Conservation (phyloP, 495 filamentous ascomycete genomes). For the Penicillium steckii region DNA sequence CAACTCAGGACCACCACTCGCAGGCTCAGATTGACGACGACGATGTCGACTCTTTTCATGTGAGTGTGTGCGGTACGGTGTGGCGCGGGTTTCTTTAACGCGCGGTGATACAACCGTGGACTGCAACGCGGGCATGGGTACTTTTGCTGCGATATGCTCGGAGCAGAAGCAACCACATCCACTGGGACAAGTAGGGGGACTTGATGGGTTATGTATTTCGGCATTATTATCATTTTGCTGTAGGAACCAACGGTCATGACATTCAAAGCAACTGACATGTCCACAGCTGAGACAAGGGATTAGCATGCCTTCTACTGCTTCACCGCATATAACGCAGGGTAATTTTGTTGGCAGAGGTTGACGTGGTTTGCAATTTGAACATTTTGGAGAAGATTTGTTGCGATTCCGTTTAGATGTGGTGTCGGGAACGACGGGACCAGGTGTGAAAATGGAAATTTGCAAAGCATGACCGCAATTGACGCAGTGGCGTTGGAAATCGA, state of each 20-base stretch:
- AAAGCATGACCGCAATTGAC: slow-evolving; percentile 41
- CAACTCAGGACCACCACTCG: slow-evolving; percentile 6
- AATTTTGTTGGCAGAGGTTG: slow-evolving; percentile 39
- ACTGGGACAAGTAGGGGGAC: slow-evolving; percentile 36
- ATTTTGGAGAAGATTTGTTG: slow-evolving; percentile 20
- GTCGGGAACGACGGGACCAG: slow-evolving; percentile 16
- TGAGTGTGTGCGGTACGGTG: background rate
- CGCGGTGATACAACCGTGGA: slow-evolving; percentile 8
- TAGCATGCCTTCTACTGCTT: slow-evolving; percentile 47
- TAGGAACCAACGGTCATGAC: slow-evolving; percentile 43
- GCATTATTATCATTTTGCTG: slow-evolving; percentile 3
- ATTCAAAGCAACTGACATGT: slow-evolving; percentile 51
- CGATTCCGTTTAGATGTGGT: slow-evolving; percentile 21
- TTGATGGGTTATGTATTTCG: background rate
- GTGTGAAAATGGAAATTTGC: slow-evolving; percentile 40
- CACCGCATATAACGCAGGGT: slow-evolving; percentile 48
- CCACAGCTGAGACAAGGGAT: slow-evolving; percentile 53
- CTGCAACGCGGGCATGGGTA: slow-evolving; percentile 24
- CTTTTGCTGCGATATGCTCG: slow-evolving; percentile 36
- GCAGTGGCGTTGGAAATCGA: slow-evolving; percentile 48
- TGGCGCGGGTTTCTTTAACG: background rate
- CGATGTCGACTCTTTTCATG: slow-evolving; percentile 25
- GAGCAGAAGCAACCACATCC: slow-evolving; percentile 54
- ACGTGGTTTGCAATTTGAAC: slow-evolving; percentile 38
- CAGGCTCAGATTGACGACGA: slow-evolving; percentile 23